phyloP scores from a whole-genome alignment of 345 rosid genomes.

The Garcia nutans region DNA sequence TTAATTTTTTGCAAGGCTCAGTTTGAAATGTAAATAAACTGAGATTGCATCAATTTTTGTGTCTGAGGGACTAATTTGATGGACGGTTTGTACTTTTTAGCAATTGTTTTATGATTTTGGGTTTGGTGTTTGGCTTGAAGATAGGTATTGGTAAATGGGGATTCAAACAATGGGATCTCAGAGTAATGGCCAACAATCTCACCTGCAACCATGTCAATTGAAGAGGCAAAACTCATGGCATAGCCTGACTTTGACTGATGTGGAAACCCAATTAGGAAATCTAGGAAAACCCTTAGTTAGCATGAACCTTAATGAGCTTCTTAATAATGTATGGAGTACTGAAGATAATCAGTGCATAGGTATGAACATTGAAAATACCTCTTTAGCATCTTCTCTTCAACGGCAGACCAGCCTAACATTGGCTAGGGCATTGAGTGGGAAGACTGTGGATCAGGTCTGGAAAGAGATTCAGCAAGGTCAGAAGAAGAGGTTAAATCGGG shows the following conservation, averaged over 20 bases:
- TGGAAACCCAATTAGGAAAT: constrained; percentile 41
- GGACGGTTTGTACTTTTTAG: neutral
- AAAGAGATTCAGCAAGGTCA: constrained; percentile 52
- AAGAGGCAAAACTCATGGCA: constrained; percentile 48
- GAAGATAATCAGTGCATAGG: constrained; percentile 36
- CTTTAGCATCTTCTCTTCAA: constrained; percentile 38
- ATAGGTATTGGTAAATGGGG: constrained; percentile 47
- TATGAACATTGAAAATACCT: constrained; percentile 18
- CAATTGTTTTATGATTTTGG: neutral
- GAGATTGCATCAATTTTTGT: neutral
- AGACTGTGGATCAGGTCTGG: constrained; percentile 65
- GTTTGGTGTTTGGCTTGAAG: neutral
- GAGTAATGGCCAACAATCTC: constrained; percentile 42
- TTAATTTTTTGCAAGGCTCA: neutral
- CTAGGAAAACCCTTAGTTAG: constrained; percentile 51
- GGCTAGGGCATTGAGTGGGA: constrained; percentile 53
- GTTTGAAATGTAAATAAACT: neutral
- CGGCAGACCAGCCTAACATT: constrained; percentile 45
- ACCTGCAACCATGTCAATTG: constrained; percentile 34
- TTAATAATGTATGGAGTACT: constrained; percentile 42
- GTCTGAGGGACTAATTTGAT: neutral
- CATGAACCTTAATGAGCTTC: constrained; percentile 63
- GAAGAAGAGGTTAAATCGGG: constrained; percentile 40
- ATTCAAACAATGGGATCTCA: constrained; percentile 60
- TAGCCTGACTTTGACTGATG: constrained; percentile 46